Evolutionary conservation across 148 eudicot species (phyloP), one percentile per base, ranked within the genome.

Genomic region (Hydrangea macrophylla): DNA sequence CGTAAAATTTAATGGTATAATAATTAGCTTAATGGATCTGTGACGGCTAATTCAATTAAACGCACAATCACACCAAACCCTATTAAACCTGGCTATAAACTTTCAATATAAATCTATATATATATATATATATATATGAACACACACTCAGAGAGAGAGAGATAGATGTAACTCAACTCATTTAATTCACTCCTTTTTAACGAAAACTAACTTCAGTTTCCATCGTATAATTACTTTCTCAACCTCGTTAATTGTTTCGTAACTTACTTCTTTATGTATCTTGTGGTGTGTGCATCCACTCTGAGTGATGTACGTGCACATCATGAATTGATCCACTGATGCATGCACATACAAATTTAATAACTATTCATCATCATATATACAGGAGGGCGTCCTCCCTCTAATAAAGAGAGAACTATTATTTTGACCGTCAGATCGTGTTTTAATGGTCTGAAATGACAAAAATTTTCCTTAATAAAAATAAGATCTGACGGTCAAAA

Each of bases 241-340:
- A 28, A 11, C 39, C 18, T 36, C 45, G 15, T 67, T 54, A 67
- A 67, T 67, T 67, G 25, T 24, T 5, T 33, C 6, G 70, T 55
- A 54, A 67, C 70, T 18, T 18, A 31, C 24, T 24, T 37, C 44
- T 55, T 54, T 22, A 35, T 30, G 1, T 23, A 35, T 7, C 37
- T 67, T 55, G 50, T 48, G 32, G 36, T 67, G 30, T 13, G 18
- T 56, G 60, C 11, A 23, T 50, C 20, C 39, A 15, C 67, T 25
- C 10, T 30, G 53, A 13, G 23, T 20, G 9, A 20, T 31, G 40
- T 18, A 5, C 69, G 22, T 50, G 3, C 58, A n/a, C n/a, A 44
- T 24, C 9, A 39, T 48, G 53, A 11, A 18, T n/a, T 42, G 48
- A 15, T 42, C 6, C 30, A 24, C n/a, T 25, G 18, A 25, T 39